Evolutionary conservation across 306 rosid genomes (phyloP).

Genomic region (Casuarina equisetifolia): DNA sequence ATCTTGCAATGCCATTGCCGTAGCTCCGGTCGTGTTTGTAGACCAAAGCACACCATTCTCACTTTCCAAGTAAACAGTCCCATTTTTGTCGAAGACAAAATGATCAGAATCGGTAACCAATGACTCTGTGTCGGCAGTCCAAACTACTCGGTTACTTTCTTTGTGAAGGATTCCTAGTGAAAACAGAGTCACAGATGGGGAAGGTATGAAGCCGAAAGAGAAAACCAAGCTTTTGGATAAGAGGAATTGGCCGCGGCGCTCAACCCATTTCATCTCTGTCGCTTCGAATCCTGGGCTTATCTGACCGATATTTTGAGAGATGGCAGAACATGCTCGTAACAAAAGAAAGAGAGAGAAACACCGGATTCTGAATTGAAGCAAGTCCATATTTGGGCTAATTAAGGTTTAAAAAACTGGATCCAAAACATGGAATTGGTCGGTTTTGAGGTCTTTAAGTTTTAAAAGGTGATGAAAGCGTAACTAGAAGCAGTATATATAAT

Average conservation of each 20-base stretch:
- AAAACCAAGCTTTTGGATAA: slow-evolving; percentile 31
- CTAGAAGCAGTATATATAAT: background rate
- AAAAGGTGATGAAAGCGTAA: too few species aligned
- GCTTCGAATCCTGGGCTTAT: slow-evolving; percentile 39
- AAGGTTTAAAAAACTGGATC: background rate
- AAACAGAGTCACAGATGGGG: slow-evolving; percentile 15
- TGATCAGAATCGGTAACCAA: slow-evolving; percentile 4
- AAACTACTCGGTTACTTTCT: slow-evolving; percentile 25
- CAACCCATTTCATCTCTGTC: slow-evolving; percentile 25
- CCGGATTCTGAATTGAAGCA: background rate
- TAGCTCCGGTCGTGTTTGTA: slow-evolving; percentile 29
- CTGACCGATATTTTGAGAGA: slow-evolving; percentile 16
- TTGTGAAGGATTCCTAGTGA: slow-evolving; percentile 31
- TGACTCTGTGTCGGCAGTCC: slow-evolving; percentile 36
- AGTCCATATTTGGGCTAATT: background rate
- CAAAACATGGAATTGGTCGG: background rate
- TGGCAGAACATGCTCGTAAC: slow-evolving; percentile 24
- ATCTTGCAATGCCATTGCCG: slow-evolving; percentile 36
- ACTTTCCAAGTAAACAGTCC: slow-evolving; percentile 27
- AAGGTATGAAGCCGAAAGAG: slow-evolving; percentile 28
- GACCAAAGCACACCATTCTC: slow-evolving; percentile 21
- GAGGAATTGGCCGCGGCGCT: slow-evolving; percentile 28
- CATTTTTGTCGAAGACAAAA: slow-evolving; percentile 25
- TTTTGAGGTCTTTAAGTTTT: too few species aligned
- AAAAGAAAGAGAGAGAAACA: slow-evolving; percentile 12